Evolutionary conservation across 1,284 basidiomycete species (phyloP).

Genomic region (Neonothopanus nambi): DNA sequence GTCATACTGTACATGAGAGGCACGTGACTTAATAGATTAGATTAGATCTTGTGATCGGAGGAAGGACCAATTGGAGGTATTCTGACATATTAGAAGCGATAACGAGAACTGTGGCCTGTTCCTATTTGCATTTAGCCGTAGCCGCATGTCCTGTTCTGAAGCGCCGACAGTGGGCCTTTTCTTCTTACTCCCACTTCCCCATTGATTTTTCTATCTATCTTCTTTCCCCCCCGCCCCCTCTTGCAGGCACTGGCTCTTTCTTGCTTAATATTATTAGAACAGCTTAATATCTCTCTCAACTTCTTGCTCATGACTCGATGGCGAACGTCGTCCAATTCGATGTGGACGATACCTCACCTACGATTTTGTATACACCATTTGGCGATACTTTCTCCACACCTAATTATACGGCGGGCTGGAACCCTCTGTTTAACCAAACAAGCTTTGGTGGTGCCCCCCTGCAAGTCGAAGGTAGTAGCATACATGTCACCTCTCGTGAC

Average conservation of each 20-base stretch:
- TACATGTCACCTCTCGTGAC: constrained; percentile 58
- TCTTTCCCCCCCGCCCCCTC: too few species aligned
- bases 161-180: too few species aligned
- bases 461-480: constrained; percentile 53
- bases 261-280: background rate
- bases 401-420: constrained; percentile 61
- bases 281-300: background rate
- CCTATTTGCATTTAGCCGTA: too few species aligned
- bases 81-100: too few species aligned
- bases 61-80: too few species aligned
- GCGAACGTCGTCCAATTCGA: constrained; percentile 50
- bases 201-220: background rate
- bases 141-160: too few species aligned
- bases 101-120: too few species aligned
- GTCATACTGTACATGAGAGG: too few species aligned
- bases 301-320: constrained; percentile 49
- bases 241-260: background rate
- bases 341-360: constrained; percentile 69
- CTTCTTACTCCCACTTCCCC: background rate
- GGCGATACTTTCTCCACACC: constrained; percentile 49
- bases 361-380: constrained; percentile 60
- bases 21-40: background rate
- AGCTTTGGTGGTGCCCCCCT: constrained; percentile 47
- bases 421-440: constrained; percentile 53
- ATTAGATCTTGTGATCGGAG: constrained; percentile 1